A percentile compares a stretch with the other conserved stretches of the same genome.
phyloP scores from a whole-genome alignment of 768 basidiomycete genomes.

The Rhodotorula diobovata region DNA sequence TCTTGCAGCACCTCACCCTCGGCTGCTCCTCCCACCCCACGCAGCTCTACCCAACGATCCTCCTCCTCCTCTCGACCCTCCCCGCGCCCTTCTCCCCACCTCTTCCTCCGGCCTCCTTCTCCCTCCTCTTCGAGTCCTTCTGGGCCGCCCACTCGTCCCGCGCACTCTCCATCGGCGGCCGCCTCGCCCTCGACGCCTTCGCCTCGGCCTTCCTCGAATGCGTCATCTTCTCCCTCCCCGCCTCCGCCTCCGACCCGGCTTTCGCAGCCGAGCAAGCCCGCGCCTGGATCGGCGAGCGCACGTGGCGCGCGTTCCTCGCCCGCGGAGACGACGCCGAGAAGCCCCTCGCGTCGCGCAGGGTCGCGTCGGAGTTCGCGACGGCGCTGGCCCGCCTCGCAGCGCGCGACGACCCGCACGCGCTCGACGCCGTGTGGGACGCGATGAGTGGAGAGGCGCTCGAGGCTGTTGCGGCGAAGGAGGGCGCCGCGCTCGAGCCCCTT shows the following conservation, averaged over 20 bases:
- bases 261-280: slow-evolving; percentile 44
- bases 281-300: slow-evolving; percentile 23
- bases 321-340: slow-evolving; percentile 6
- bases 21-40: slow-evolving; percentile 68
- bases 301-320: slow-evolving; percentile 20
- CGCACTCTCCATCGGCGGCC: slow-evolving; percentile 54
- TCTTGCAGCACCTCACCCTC: slow-evolving; percentile 69
- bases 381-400: slow-evolving; percentile 9
- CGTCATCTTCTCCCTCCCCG: slow-evolving; percentile 51
- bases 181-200: slow-evolving; percentile 45
- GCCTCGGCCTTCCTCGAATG: slow-evolving; percentile 68
- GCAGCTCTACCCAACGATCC: slow-evolving; percentile 73
- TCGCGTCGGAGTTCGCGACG: slow-evolving; percentile 1
- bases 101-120: slow-evolving; percentile 46
- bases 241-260: slow-evolving; percentile 8
- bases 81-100: slow-evolving; percentile 53
- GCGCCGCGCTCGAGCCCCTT: slow-evolving; percentile 8
- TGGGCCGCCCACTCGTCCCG: slow-evolving; percentile 75
- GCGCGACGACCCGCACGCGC: slow-evolving; percentile 1
- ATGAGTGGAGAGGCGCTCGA: neutral
- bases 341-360: neutral
- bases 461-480: neutral
- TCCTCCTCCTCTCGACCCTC: slow-evolving; percentile 76
- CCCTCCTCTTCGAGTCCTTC: slow-evolving; percentile 65
- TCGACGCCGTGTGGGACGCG: slow-evolving; percentile 1